phyloP scores from a whole-genome alignment of 768 basidiomycete species.

The Strobilomyces confusus region DNA sequence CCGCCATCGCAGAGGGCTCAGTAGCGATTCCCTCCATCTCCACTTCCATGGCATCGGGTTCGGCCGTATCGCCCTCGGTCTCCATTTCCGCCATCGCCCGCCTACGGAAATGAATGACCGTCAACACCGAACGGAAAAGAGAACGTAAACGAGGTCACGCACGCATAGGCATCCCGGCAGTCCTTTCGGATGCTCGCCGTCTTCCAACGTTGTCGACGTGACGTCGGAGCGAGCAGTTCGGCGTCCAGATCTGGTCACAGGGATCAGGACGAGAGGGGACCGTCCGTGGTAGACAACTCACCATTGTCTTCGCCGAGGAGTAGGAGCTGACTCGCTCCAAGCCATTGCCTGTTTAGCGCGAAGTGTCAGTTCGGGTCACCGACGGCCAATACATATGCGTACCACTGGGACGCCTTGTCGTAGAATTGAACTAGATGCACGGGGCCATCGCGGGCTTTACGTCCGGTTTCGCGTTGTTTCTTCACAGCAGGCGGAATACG shows the following conservation, averaged over 20 bases:
- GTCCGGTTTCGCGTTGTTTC: conserved; percentile 27
- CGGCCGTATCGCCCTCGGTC: conserved; percentile 25
- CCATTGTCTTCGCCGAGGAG: conserved; percentile 67
- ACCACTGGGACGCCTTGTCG: conserved; percentile 67
- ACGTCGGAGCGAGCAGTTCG: conserved; percentile 51
- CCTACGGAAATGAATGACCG: conserved; percentile 20
- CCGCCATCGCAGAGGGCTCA: neutral
- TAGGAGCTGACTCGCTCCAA: conserved; percentile 51
- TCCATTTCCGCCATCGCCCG: conserved; percentile 48
- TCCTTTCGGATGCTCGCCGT: conserved; percentile 43
- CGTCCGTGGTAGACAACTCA: conserved; percentile 33
- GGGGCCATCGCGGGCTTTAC: conserved; percentile 37
- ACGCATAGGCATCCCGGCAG: conserved; percentile 65
- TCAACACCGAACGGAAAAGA: neutral
- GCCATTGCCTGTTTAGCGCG: conserved; percentile 52
- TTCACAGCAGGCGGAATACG: conserved; percentile 45
- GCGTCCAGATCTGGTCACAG: conserved; percentile 54
- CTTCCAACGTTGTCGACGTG: conserved; percentile 60
- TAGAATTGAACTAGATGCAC: conserved; percentile 76
- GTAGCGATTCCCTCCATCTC: conserved; percentile 9
- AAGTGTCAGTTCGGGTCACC: neutral
- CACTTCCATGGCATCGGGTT: conserved; percentile 1
- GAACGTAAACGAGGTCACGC: conserved; percentile 22
- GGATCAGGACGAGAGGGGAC: neutral
- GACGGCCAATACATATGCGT: conserved; percentile 12